Percentiles rank a stretch among this genome's conserved stretches.
Evolutionary conservation across 768 basidiomycete species (phyloP).

Genomic region (Xerocomellus amylosporus): DNA sequence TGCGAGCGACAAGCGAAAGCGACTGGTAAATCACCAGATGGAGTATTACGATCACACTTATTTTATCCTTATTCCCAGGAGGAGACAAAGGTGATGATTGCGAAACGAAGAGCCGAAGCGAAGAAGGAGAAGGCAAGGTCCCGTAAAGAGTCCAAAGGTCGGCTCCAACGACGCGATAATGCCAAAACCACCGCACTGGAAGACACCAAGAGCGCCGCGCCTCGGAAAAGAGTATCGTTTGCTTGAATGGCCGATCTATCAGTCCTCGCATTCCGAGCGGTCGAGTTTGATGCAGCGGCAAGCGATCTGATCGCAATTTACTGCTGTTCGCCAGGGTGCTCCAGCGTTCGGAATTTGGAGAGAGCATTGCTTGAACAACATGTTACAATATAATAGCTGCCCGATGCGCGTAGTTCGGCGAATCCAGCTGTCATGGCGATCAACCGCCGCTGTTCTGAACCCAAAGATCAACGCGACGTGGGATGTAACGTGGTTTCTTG

Average conservation of each 20-base stretch:
- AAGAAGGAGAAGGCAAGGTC: constrained; percentile 41
- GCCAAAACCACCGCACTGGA: constrained; percentile 12
- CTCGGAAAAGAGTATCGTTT: constrained; percentile 37
- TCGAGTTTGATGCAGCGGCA: constrained; percentile 2
- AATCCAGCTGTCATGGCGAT: constrained; percentile 18
- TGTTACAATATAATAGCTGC: constrained; percentile 6
- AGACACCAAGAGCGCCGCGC: constrained; percentile 7
- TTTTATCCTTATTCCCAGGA: constrained; percentile 33
- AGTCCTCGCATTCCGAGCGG: constrained; percentile 18
- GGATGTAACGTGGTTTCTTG: not conserved
- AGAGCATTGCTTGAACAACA: constrained; percentile 14
- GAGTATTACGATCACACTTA: constrained; percentile 5
- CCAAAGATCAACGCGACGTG: constrained; percentile 14
- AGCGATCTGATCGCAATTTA: constrained; percentile 28
- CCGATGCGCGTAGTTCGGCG: constrained; percentile 18
- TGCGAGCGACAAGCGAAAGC: constrained; percentile 33
- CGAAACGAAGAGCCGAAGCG: constrained; percentile 34
- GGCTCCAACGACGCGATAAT: constrained; percentile 11
- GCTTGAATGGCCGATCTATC: constrained; percentile 23
- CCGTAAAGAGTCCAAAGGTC: constrained; percentile 24
- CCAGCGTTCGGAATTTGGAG: constrained; percentile 6
- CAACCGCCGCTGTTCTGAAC: constrained; percentile 14
- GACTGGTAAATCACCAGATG: constrained; percentile 36
- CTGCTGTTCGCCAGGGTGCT: constrained; percentile 9
- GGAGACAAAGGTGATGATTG: constrained; percentile 40